Percentiles rank a stretch among this genome's conserved stretches.
Conservation (phyloP, 2,329 filamentous ascomycete species). For the Verticillium zaregamsianum region DNA sequence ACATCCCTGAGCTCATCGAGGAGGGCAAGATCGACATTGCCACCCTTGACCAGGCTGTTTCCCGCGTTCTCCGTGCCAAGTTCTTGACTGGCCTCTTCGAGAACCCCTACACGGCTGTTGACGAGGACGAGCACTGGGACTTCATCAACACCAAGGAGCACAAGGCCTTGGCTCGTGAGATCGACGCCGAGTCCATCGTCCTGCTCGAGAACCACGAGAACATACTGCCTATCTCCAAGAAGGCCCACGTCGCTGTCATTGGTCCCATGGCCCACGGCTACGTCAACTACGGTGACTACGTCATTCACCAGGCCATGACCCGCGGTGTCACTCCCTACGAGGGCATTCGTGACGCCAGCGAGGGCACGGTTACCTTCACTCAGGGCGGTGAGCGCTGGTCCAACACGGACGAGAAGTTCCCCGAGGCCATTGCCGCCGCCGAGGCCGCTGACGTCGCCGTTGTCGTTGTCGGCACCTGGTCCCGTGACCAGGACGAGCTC, state of each 20-base stretch:
- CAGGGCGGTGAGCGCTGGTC: conserved; percentile 72
- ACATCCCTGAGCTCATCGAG: conserved; percentile 60
- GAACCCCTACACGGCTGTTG: conserved; percentile 58
- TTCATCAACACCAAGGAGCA: conserved; percentile 59
- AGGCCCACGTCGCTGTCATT: conserved; percentile 67
- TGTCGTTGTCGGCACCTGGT: conserved; percentile 73
- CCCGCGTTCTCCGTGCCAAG: conserved; percentile 61
- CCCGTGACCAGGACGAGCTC: conserved; percentile 66
- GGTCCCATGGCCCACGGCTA: conserved; percentile 70
- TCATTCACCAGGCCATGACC: conserved; percentile 60
- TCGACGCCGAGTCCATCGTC: conserved; percentile 62
- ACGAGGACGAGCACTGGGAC: conserved; percentile 48
- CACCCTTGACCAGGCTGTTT: conserved; percentile 62
- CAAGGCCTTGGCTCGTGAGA: conserved; percentile 54
- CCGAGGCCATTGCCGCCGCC: conserved; percentile 61
- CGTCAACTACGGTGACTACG: conserved; percentile 74
- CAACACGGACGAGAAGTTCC: conserved; percentile 62
- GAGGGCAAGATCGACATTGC: conserved; percentile 55
- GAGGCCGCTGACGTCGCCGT: conserved; percentile 66
- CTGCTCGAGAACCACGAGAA: conserved; percentile 55
- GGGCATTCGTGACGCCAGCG: conserved; percentile 59
- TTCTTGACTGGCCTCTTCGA: conserved; percentile 70
- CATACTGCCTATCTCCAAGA: conserved; percentile 52
- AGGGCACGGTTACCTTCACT: conserved; percentile 60
- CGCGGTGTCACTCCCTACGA: conserved; percentile 66